Conservation (phyloP, 1,284 basidiomycete species). For the Cutaneotrichosporon sp. region DNA sequence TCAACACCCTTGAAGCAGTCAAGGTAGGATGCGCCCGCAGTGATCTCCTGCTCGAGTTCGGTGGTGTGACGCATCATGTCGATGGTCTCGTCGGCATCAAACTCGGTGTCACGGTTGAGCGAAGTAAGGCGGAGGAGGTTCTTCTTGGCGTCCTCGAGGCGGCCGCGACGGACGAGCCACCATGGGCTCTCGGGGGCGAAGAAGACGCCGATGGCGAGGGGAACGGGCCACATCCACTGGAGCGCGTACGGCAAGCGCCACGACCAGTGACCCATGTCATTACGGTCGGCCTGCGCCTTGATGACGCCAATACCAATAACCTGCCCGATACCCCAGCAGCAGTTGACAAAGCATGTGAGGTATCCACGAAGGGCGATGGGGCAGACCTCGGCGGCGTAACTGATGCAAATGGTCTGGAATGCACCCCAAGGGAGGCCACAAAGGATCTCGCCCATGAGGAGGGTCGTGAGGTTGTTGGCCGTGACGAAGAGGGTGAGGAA, state of each 20-base stretch:
- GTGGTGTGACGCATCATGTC: slow-evolving; percentile 53
- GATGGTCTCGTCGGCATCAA: slow-evolving; percentile 53
- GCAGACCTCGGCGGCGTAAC: slow-evolving; percentile 49
- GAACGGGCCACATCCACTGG: slow-evolving; percentile 46
- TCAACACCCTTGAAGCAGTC: slow-evolving; percentile 56
- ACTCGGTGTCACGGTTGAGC: slow-evolving; percentile 40
- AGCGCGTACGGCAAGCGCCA: slow-evolving; percentile 47
- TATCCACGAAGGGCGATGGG: slow-evolving; percentile 49
- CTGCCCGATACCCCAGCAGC: slow-evolving; percentile 50
- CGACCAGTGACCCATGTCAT: slow-evolving; percentile 39
- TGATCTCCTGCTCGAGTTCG: slow-evolving; percentile 42
- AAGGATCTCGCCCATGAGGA: slow-evolving; percentile 43
- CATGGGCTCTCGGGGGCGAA: slow-evolving; percentile 35
- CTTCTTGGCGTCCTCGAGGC: slow-evolving; percentile 55
- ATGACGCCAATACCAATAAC: slow-evolving; percentile 50
- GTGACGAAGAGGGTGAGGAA: slow-evolving; percentile 48
- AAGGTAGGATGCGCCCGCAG: slow-evolving; percentile 46
- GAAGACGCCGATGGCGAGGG: slow-evolving; percentile 39
- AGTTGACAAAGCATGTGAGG: slow-evolving; percentile 49
- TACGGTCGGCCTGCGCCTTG: slow-evolving; percentile 34
- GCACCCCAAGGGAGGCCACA: slow-evolving; percentile 47
- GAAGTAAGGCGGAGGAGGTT: slow-evolving; percentile 50
- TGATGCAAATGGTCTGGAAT: slow-evolving; percentile 25
- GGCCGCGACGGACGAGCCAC: slow-evolving; percentile 30
- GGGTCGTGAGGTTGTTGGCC: slow-evolving; percentile 37